Base-by-base conservation (phyloP, 2,329 filamentous ascomycete genomes). In the Hypocreales sp. region DNA sequence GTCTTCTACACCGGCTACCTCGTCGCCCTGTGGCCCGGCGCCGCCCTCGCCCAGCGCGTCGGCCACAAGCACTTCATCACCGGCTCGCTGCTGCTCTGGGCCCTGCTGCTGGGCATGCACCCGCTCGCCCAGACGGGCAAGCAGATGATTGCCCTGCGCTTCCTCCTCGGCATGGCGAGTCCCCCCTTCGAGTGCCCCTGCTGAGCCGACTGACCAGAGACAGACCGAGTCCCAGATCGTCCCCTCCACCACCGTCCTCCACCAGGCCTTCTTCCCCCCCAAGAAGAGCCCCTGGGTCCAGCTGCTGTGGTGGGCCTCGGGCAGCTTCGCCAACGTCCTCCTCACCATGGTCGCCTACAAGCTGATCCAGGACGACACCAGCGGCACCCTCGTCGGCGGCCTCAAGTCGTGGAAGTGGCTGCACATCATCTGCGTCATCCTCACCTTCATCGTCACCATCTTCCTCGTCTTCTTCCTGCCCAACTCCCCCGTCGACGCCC, bases 391-490 rank as follows among this genome's bases (percentile, higher is more conserved):
- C 12, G 32, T 30, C 5, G 39, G 38, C 13, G 31, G 32, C 10
- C 25, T 41, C 11, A 29, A 24, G 5, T 41, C 38, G 10, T 40
- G 38, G 31, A 48, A 47, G 32, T 71, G 65, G 66, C 63, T 70
- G 50, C 70, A 67, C 36, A 61, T 67, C 24, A 62, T 67, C 39
- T 56, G 55, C 27, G 50, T 61, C 4, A 31, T 70, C 5, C 64
- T 72, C 31, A 71, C 67, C 2, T 60, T 72, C 9, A 10, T 31
- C 11, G 30, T 31, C 7, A 14, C 30, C 5, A 20, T 35, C 4
- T 31, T 38, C 5, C 31, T 41, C 2, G 23, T 29, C 7, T 19
- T 39, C 22, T 38, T 40, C 21, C 29, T 40, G 11, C 38, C 38
- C 10, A 40, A 40, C 29, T 37, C 35, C 3, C 35, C 38, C 0